Conservation (phyloP, 208 protist genomes). For the Trypanosoma lewisi region DNA sequence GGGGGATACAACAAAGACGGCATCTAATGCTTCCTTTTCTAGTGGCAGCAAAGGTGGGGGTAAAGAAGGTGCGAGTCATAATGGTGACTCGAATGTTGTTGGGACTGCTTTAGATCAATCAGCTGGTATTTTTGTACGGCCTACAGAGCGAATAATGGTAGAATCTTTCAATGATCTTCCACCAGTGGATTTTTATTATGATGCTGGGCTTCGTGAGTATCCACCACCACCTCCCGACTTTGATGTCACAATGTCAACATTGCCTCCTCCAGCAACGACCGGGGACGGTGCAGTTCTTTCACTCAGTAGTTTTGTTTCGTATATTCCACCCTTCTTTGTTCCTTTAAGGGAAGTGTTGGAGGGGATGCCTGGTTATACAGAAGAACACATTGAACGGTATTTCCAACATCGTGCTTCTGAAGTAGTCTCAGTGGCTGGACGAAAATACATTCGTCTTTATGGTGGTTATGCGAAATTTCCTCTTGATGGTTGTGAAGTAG, state of each 20-base stretch:
- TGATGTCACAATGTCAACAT: constrained; percentile 52
- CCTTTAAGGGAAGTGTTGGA: constrained; percentile 60
- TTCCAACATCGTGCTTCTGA: constrained; percentile 61
- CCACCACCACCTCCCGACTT: constrained; percentile 79
- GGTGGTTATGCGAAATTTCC: constrained; percentile 68
- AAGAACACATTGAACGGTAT: constrained; percentile 76
- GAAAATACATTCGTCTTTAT: constrained; percentile 70
- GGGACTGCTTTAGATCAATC: not conserved
- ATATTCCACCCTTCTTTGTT: constrained; percentile 88
- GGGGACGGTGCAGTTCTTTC: constrained; percentile 66
- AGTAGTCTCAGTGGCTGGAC: constrained; percentile 53
- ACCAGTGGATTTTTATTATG: constrained; percentile 81
- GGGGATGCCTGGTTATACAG: constrained; percentile 86
- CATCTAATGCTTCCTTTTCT: not conserved
- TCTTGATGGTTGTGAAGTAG: constrained; percentile 55
- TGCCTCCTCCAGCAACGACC: constrained; percentile 33
- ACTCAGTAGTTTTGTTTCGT: constrained; percentile 66
- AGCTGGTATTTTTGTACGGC: constrained; percentile 10
- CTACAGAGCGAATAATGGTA: not conserved
- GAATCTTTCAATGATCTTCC: constrained; percentile 19
- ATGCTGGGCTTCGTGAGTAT: constrained; percentile 56
- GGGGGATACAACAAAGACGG: not conserved
- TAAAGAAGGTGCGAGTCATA: not conserved
- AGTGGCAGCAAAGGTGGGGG: constrained; percentile 1
- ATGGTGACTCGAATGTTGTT: not conserved